phyloP scores from a whole-genome alignment of 306 rosid genomes.

The Casuarina cunninghamiana region DNA sequence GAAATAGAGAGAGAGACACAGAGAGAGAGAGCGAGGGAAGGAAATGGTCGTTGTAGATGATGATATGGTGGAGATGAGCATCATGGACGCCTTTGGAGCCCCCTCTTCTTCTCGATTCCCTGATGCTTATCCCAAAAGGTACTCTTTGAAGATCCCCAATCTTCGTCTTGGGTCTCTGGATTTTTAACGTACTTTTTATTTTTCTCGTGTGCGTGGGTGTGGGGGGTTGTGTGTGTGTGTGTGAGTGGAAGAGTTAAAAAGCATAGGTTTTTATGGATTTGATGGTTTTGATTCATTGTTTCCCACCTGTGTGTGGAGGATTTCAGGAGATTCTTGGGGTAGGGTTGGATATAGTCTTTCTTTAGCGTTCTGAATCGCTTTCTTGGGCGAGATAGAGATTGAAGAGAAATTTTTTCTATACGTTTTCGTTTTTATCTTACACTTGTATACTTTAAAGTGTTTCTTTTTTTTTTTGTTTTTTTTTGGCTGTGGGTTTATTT shows the following conservation, averaged over 20 bases:
- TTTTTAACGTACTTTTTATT: background rate
- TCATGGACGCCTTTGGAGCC: constrained; percentile 53
- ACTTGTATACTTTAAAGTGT: constrained; percentile 23
- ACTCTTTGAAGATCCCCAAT: constrained; percentile 47
- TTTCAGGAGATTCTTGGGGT: constrained; percentile 46
- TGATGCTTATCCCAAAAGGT: constrained; percentile 81
- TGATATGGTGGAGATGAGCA: constrained; percentile 62
- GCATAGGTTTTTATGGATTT: constrained; percentile 45
- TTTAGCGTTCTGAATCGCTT: constrained; percentile 48
- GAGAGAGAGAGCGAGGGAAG: constrained; percentile 17
- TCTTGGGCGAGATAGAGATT: constrained; percentile 34
- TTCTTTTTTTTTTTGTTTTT: constrained; percentile 14
- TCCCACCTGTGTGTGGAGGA: constrained; percentile 64
- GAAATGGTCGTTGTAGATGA: constrained; percentile 58
- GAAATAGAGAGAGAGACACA: background rate
- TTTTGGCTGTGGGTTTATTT: constrained; percentile 13
- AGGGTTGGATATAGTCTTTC: constrained; percentile 44
- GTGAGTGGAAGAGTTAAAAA: background rate
- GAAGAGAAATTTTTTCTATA: constrained; percentile 32
- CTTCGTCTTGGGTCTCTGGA: constrained; percentile 28
- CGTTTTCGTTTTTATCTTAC: constrained; percentile 12
- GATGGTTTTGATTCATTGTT: constrained; percentile 56
- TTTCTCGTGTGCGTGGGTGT: background rate
- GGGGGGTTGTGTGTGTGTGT: background rate
- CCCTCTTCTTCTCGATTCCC: constrained; percentile 67